Evolutionary conservation across 257 asterid species (phyloP), one percentile per base, ranked within the genome.

Genomic region (Solanum commersonii): DNA sequence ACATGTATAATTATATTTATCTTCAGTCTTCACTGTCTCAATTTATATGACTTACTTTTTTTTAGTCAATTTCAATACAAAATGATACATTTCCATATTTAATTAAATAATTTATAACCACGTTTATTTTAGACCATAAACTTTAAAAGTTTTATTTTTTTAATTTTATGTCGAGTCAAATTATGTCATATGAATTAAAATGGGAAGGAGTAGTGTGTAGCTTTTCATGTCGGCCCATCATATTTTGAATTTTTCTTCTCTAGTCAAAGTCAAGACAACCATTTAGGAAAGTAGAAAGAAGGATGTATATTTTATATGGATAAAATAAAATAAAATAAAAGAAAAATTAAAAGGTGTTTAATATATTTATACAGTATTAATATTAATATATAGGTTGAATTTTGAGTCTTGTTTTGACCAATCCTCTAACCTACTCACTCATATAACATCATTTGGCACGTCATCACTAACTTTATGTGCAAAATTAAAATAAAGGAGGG

Each of bases 391-490:
- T 10, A 10, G 4, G 44, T 82, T 46, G 86, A 82, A 29, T 82
- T 49, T 49, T 82, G 86, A 82, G 71, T 82, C 86, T 49, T 82
- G 86, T 31, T 82, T 49, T 82, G 86, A 82, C 86, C 52, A 79
- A 84, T 87, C 33, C 3, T 34, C 70, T 14, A 34, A 31, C 78
- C 33, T 65, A 33, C 38, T 40, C 0, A 15, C 29, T 37, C 38
- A 2, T 7, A 44, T n/a, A 67, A 38, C 40, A 63, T 87, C 14
- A 65, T 29, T 86, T 86, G 86, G 52, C 49, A 38, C 79, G 81
- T 87, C 74, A 86, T 4, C 85, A 5, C 11, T 77, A 6, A 40
- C 84, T 38, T 59, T 77, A 9, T 40, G 60, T 77, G 27, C 84
- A 77, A 77, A 77, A 40, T 40, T 23, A 77, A 77, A 77, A 25